phyloP scores from a whole-genome alignment of 1,139 yeast species.

The Blastobotrys arbuscula region DNA sequence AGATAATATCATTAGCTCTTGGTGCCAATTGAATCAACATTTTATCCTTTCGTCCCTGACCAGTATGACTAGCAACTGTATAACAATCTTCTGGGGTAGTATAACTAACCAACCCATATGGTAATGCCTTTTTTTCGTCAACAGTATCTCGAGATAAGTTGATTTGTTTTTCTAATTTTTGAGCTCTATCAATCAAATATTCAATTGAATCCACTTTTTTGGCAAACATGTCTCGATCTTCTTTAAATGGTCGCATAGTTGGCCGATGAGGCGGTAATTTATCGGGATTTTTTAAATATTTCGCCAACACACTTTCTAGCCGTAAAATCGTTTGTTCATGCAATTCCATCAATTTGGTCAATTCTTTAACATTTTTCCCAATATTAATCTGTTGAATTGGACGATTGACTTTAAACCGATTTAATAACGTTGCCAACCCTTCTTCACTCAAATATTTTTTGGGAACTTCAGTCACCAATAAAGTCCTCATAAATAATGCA shows the following conservation, averaged over 20 bases:
- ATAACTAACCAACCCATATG: constrained; percentile 38
- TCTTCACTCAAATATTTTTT: constrained; percentile 24
- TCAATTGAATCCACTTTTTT: constrained; percentile 32
- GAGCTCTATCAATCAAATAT: constrained; percentile 24
- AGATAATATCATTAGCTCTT: constrained; percentile 35
- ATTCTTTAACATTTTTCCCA: constrained; percentile 31
- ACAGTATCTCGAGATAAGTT: constrained; percentile 24
- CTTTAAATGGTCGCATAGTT: constrained; percentile 19
- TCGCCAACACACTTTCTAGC: constrained; percentile 33
- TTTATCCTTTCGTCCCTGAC: constrained; percentile 17
- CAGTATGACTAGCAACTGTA: constrained; percentile 22
- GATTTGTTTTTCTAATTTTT: constrained; percentile 28
- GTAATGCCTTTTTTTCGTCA: constrained; percentile 21
- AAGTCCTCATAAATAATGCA: constrained; percentile 32
- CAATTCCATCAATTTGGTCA: constrained; percentile 28
- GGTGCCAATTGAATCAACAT: constrained; percentile 32
- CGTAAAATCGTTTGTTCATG: constrained; percentile 27
- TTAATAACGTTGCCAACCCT: constrained; percentile 27
- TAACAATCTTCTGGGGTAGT: constrained; percentile 29
- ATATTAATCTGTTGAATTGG: constrained; percentile 31
- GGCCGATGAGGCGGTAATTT: constrained; percentile 25
- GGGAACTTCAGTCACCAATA: constrained; percentile 35
- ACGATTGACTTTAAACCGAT: constrained; percentile 15
- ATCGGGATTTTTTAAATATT: constrained; percentile 30
- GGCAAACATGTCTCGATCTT: constrained; percentile 18